These are phyloP conservation scores for Aspergillus fijiensis DNA, from an alignment of 2,329 filamentous ascomycete species.

Conservation along the genomic window DNA sequence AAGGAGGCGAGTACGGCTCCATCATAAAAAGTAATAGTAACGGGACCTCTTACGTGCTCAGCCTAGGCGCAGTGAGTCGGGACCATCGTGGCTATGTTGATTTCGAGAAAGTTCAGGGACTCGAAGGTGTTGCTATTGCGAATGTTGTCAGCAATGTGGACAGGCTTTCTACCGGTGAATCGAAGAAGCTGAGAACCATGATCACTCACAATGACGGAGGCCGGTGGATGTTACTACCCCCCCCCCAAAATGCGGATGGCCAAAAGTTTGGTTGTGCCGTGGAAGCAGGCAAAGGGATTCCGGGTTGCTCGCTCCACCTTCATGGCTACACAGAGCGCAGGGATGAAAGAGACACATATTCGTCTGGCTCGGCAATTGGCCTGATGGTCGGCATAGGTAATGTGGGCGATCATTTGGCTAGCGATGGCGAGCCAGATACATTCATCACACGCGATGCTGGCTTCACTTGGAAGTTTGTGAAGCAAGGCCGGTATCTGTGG, in stretches of 20 bases:
- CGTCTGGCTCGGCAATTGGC: constrained; percentile 82
- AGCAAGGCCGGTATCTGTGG: constrained; percentile 88
- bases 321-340: constrained; percentile 92
- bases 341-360: constrained; percentile 81
- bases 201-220: constrained; percentile 97
- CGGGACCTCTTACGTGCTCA: constrained; percentile 89
- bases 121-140: constrained; percentile 86
- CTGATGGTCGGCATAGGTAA: constrained; percentile 91
- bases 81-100: constrained; percentile 78
- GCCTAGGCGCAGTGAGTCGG: constrained; percentile 77
- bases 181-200: constrained; percentile 81
- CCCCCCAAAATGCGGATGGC: constrained; percentile 72
- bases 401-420: constrained; percentile 70
- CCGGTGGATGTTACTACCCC: constrained; percentile 74
- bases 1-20: constrained; percentile 71
- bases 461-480: constrained; percentile 78
- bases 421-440: constrained; percentile 73
- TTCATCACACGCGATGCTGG: constrained; percentile 93
- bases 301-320: constrained; percentile 81
- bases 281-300: constrained; percentile 51
- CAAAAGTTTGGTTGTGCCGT: constrained; percentile 69
- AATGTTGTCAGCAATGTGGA: constrained; percentile 79
- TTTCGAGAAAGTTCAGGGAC: constrained; percentile 89
- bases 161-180: constrained; percentile 56
- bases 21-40: constrained; percentile 99